A percentile compares a stretch with the other conserved stretches of the same genome.
Evolutionary conservation across 2,329 filamentous ascomycete species (phyloP).

Genomic region (Colletotrichum simmondsii): DNA sequence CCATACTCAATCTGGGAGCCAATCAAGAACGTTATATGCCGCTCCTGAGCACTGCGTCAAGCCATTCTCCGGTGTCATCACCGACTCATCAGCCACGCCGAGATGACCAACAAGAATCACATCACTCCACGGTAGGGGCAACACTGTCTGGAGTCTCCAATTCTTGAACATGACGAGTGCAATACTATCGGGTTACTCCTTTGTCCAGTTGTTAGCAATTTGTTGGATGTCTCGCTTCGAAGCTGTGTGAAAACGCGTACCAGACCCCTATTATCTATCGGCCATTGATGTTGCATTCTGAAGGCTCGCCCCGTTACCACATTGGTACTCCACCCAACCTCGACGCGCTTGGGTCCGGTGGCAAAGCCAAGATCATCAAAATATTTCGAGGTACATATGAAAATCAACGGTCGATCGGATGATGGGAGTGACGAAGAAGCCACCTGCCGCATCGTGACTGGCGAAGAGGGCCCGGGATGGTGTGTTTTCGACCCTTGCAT

Average conservation of each 20-base stretch:
- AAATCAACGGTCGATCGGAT: background rate
- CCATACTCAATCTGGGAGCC: background rate
- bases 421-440: constrained; percentile 13
- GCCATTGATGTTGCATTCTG: background rate
- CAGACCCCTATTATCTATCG: background rate
- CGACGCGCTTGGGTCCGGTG: constrained; percentile 7
- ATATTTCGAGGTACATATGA: background rate
- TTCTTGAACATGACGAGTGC: background rate
- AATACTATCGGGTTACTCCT: background rate
- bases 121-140: background rate
- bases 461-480: constrained; percentile 4
- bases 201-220: background rate
- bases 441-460: constrained; percentile 21
- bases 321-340: background rate
- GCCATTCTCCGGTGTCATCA: background rate
- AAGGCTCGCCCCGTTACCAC: background rate
- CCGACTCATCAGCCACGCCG: background rate
- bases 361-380: constrained; percentile 14
- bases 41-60: background rate
- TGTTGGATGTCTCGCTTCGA: background rate
- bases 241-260: background rate
- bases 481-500: constrained; percentile 31
- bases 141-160: background rate
- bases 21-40: background rate
- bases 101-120: background rate